Base-by-base conservation (phyloP, 768 basidiomycete species). In the Mycena galericulata region DNA sequence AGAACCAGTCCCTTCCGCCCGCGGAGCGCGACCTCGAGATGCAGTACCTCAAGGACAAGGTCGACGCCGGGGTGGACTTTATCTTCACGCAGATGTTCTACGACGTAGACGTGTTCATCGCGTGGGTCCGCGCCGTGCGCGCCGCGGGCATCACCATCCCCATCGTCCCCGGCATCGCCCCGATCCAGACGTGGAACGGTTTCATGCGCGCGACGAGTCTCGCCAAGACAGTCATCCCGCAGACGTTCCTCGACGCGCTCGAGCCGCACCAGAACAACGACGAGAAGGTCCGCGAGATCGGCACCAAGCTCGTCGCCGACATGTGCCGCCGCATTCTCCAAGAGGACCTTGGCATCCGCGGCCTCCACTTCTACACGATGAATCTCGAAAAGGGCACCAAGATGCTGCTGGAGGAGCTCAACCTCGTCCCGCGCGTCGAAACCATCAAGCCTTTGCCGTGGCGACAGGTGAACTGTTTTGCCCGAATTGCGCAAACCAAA, bases 31-130 rank as follows among this genome's bases (percentile, higher is more conserved):
- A 86, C 30, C 87, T 87, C 59, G 97, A 98, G 79, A 90, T 98
- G 81, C 80, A 85, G 65, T 97, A 87, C 79, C 85, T 98, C 70
- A 97, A 97, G 81, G 90, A 93, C 71, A 98, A 98, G 80, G 82
- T 97, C 65, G 96, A 97, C 70, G 93, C 90, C 12, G 96, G 97
- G 41, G 93, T 91, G 68, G 86, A 90, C 77, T 94, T 97, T 82
- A 98, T 98, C 80, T 98, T 98, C 84, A 98, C 97, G 0, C 97
- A 98, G 79, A 96, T 98, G 95, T 98, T 98, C 83, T 98, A 97
- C 81, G 97, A 98, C 74, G 90, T 92, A 53, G 87, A 94, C 36
- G 76, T 99, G 73, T 99, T 99, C 82, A 90, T 98, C 75, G 84
- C 86, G 55, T 99, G 98, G 98, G 96, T 94, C 43, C 90, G 89